phyloP scores from a whole-genome alignment of 352 stramenopile species.

The Globisporangium uncinulatum region DNA sequence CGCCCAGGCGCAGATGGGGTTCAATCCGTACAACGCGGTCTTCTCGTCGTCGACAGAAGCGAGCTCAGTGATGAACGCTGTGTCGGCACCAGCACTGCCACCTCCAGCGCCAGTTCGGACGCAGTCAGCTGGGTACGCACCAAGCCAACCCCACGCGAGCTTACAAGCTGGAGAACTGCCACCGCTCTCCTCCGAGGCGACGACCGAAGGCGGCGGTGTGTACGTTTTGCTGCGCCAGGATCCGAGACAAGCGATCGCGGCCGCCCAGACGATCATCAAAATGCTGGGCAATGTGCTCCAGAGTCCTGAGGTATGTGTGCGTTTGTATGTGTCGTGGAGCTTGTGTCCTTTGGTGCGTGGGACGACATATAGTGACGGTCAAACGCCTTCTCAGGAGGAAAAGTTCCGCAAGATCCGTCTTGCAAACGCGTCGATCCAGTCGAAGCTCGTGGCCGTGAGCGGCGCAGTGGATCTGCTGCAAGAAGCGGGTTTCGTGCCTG shows the following conservation, averaged over 20 bases:
- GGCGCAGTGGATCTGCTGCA: constrained; percentile 51
- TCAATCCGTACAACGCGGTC: constrained; percentile 65
- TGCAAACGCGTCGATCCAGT: constrained; percentile 51
- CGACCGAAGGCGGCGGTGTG: constrained; percentile 26
- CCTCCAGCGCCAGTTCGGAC: constrained; percentile 16
- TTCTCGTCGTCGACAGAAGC: constrained; percentile 63
- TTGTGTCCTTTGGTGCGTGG: neutral
- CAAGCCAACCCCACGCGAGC: constrained; percentile 3
- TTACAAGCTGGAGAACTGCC: neutral
- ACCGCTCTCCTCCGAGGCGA: constrained; percentile 7
- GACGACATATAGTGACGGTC: neutral
- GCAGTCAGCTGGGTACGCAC: neutral
- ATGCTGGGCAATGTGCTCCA: constrained; percentile 63
- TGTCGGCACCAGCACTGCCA: constrained; percentile 15
- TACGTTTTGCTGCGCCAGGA: constrained; percentile 65
- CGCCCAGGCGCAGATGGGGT: constrained; percentile 53
- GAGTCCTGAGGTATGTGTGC: constrained; percentile 40
- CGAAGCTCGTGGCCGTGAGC: constrained; percentile 52
- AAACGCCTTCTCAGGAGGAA: constrained; percentile 32
- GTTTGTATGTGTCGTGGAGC: neutral
- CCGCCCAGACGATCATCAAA: constrained; percentile 61
- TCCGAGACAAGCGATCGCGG: constrained; percentile 35
- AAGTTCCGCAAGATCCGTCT: constrained; percentile 69
- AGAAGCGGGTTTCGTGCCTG: constrained; percentile 47
- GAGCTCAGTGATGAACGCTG: constrained; percentile 46